Evolutionary conservation across 768 basidiomycete species (phyloP).

Genomic region (Suillus alpinus): DNA sequence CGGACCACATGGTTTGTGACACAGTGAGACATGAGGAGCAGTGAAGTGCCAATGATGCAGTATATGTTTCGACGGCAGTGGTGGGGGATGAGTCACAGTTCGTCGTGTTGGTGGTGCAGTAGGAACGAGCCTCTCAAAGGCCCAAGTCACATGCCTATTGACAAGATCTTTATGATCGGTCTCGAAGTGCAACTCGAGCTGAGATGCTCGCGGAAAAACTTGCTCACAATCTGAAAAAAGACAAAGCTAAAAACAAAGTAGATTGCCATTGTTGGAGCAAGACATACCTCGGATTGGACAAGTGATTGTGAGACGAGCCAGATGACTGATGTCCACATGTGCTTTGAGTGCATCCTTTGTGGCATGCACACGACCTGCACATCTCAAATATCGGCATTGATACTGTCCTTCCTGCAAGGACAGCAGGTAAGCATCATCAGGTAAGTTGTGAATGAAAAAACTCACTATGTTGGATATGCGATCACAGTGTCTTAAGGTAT

Average conservation of each 20-base stretch:
- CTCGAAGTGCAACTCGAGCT: conserved; percentile 24
- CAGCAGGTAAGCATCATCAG: not conserved
- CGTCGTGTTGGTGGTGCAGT: conserved; percentile 15
- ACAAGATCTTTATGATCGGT: conserved; percentile 20
- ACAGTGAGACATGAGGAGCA: not conserved
- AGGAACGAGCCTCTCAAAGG: conserved; percentile 17
- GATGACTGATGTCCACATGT: conserved; percentile 30
- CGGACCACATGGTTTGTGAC: not conserved
- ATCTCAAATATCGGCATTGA: conserved; percentile 23
- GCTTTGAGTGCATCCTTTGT: conserved; percentile 17
- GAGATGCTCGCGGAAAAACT: conserved; percentile 23
- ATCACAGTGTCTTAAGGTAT: conserved; percentile 24
- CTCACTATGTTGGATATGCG: conserved; percentile 15
- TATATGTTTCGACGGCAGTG: conserved; percentile 9
- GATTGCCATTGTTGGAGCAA: not conserved
- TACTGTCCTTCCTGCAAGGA: conserved; percentile 24
- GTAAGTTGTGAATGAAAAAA: not conserved
- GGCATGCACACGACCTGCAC: conserved; percentile 24
- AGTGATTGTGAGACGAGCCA: conserved; percentile 25
- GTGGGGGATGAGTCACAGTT: conserved; percentile 8
- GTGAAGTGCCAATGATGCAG: not conserved
- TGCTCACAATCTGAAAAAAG: conserved; percentile 20
- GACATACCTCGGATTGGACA: conserved; percentile 27
- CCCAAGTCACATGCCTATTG: conserved; percentile 8
- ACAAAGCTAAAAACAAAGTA: conserved; percentile 6